phyloP scores from a whole-genome alignment of 441 rosid genomes.

The Rhodomyrtus psidioides region DNA sequence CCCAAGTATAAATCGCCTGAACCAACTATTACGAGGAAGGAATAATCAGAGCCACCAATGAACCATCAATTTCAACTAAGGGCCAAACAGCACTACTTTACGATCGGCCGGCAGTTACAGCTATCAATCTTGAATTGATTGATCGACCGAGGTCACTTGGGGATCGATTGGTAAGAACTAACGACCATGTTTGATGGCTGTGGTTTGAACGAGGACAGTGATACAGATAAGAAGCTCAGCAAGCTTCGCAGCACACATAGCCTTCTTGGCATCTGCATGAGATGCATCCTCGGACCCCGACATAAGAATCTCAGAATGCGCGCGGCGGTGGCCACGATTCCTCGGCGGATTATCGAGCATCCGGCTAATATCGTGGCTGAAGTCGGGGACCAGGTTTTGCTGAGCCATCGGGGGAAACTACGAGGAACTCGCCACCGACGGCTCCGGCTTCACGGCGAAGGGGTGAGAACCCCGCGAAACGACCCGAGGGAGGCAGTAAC shows the following conservation, averaged over 20 bases:
- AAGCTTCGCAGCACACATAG: conserved; percentile 90
- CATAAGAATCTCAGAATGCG: conserved; percentile 90
- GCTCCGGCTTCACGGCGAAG: conserved; percentile 40
- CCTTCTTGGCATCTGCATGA: conserved; percentile 67
- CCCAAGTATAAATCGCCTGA: background rate
- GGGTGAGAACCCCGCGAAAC: conserved; percentile 49
- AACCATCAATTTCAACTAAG: background rate
- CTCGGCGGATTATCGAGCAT: conserved; percentile 90
- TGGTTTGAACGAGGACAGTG: background rate
- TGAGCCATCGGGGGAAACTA: conserved; percentile 29
- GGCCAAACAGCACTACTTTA: background rate
- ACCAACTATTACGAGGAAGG: background rate
- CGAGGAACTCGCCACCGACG: conserved; percentile 15
- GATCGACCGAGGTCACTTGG: background rate
- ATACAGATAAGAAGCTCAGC: conserved; percentile 58
- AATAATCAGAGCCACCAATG: background rate
- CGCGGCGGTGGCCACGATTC: conserved; percentile 86
- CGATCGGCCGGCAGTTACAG: too few relatives aligned
- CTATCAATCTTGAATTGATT: too few relatives aligned
- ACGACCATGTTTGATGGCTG: background rate
- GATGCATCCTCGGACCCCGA: conserved; percentile 64
- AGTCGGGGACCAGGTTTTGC: conserved; percentile 37
- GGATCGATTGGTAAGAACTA: background rate
- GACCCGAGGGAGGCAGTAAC: conserved; percentile 58
- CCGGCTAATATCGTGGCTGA: conserved; percentile 80